phyloP scores from a whole-genome alignment of 352 stramenopile species.

The Phytopythium cucurbitacearum region DNA sequence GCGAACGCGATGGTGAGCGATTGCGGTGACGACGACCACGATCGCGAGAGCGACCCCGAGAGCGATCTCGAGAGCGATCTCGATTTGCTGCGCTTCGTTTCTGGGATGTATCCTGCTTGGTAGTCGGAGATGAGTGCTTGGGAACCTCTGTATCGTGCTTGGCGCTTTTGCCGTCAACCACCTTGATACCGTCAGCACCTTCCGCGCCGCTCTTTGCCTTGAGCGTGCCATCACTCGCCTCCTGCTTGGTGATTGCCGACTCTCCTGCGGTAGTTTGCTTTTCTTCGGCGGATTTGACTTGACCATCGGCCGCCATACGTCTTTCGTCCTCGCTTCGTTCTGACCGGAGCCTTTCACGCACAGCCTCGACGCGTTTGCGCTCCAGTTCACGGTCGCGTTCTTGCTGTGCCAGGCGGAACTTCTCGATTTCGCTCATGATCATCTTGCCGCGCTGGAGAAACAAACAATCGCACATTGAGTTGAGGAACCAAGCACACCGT shows the following conservation, averaged over 20 bases:
- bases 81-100: conserved; percentile 5
- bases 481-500: no score
- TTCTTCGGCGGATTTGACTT: conserved; percentile 8
- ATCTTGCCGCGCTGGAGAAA: conserved; percentile 18
- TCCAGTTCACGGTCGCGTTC: conserved; percentile 32
- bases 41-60: conserved; percentile 11
- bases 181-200: no score
- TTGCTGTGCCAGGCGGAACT: conserved; percentile 37
- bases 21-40: conserved; percentile 14
- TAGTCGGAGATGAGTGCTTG: no score
- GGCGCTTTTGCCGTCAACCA: no score
- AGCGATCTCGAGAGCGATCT: conserved; percentile 11
- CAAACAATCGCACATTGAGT: background rate
- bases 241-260: conserved; percentile 4
- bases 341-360: conserved; percentile 19
- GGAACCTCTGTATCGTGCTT: no score
- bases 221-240: background rate
- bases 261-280: conserved; percentile 6
- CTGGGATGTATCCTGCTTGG: background rate
- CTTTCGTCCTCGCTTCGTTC: conserved; percentile 21
- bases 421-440: conserved; percentile 42
- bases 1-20: background rate
- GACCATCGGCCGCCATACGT: background rate
- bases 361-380: conserved; percentile 19
- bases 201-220: background rate